Base-by-base conservation (phyloP, 768 basidiomycete genomes). In the Mrakia gelida region DNA sequence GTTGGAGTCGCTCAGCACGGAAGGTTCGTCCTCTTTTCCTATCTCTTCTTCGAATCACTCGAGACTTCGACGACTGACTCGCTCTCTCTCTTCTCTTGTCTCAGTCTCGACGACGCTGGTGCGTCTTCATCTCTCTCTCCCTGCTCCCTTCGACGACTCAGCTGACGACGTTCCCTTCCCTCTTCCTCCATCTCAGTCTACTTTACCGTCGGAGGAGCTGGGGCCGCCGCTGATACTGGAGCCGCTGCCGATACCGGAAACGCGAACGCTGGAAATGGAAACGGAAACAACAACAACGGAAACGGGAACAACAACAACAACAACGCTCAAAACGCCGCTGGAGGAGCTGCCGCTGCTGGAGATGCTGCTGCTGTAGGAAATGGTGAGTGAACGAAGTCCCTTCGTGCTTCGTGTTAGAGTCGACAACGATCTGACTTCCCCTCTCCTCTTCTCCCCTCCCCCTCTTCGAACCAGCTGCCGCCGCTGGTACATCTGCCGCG, bases 1-100 rank as follows among this genome's bases (percentile, higher is more conserved):
- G 89, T 88, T 63, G 86, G 90, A 26, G 82, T 91, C 68, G 90
- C 88, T 26, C 89, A 89, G 80, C 91, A 89, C 80, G 90, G 90
- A 78, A 83, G 65, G 65, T 67, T 11, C 5, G 65, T 18, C 13
- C 16, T 4, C n/a, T 11, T 10, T 11, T 15, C 18, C 38, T 65
- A 13, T 10, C 65, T 21, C 15, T 10, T 28, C 23, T 65, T 30
- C 32, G 65, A 38, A 15, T 21, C 65, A 3, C 26, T 10, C 13
- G 9, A 26, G 26, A 23, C 15, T 13, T 52, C 49, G 62, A 34
- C 65, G 32, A 30, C 32, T 41, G 30, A 41, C 65, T 67, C 32
- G 0, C 13, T 9, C 34, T 8, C 18, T 11, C 23, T 32, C 16
- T 23, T 10, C 38, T 16, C 1, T 67, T 34, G n/a, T n/a, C 16